These are phyloP conservation scores for Rhizopogon vulgaris DNA, from an alignment of 768 basidiomycete species.

Conservation along the genomic window DNA sequence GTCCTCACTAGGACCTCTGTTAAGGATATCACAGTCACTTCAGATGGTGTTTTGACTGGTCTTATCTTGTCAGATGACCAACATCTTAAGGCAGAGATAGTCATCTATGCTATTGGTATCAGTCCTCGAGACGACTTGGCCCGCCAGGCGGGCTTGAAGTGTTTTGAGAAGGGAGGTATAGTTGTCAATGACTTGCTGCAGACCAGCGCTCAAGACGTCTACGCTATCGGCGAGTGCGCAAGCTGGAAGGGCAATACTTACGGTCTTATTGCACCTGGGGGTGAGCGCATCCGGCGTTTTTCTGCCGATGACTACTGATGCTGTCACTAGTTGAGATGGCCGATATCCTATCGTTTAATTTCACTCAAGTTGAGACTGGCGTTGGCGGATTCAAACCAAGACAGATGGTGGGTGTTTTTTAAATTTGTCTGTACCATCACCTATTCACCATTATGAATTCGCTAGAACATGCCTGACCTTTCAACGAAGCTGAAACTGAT, in stretches of 20 bases:
- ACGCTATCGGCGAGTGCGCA: conserved; percentile 75
- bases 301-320: not conserved
- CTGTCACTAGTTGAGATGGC: conserved; percentile 55
- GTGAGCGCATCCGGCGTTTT: conserved; percentile 16
- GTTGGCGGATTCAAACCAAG: conserved; percentile 35
- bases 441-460: not conserved
- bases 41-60: conserved; percentile 36
- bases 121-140: conserved; percentile 67
- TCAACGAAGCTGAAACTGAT: conserved; percentile 62
- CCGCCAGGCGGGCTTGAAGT: conserved; percentile 42
- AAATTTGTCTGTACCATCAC: not conserved
- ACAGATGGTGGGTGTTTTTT: conserved; percentile 31
- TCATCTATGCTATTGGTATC: conserved; percentile 68
- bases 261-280: conserved; percentile 70
- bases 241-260: conserved; percentile 63
- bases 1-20: conserved; percentile 41
- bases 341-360: conserved; percentile 66
- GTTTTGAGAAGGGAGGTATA: conserved; percentile 47
- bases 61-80: conserved; percentile 45
- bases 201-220: conserved; percentile 55
- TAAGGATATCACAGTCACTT: conserved; percentile 31
- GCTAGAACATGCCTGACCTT: conserved; percentile 53
- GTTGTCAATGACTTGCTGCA: conserved; percentile 48
- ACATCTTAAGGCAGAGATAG: conserved; percentile 43
- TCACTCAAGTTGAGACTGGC: conserved; percentile 46